A percentile compares a stretch with the other conserved stretches of the same genome.
Conservation (phyloP, 768 basidiomycete genomes). For the Lanmaoa rubissima region DNA sequence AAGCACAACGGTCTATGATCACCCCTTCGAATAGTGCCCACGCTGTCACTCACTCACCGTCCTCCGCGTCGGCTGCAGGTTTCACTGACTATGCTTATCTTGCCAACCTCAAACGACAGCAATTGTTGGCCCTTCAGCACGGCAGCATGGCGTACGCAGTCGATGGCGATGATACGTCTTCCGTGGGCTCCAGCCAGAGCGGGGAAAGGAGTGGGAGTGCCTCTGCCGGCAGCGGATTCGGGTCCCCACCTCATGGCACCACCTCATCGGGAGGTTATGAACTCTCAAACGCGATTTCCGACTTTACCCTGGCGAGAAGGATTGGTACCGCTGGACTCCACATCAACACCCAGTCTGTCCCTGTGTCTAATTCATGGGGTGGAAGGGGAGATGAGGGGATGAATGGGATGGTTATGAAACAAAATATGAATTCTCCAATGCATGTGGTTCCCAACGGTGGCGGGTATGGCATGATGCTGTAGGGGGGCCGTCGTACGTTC, state of each 20-base stretch:
- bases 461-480: slow-evolving; percentile 42
- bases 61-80: slow-evolving; percentile 12
- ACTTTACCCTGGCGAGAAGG: slow-evolving; percentile 27
- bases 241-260: slow-evolving; percentile 31
- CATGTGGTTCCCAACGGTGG: slow-evolving; percentile 38
- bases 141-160: slow-evolving; percentile 23
- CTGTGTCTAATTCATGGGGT: slow-evolving; percentile 25
- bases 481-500: slow-evolving; percentile 11
- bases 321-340: slow-evolving; percentile 22
- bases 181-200: slow-evolving; percentile 36
- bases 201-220: slow-evolving; percentile 38
- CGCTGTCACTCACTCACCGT: slow-evolving; percentile 22
- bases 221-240: slow-evolving; percentile 33
- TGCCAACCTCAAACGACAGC: slow-evolving; percentile 27
- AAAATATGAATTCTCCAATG: slow-evolving; percentile 36
- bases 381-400: slow-evolving; percentile 31
- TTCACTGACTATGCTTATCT: slow-evolving; percentile 25
- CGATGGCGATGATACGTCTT: slow-evolving; percentile 40
- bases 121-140: slow-evolving; percentile 33
- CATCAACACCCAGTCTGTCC: slow-evolving; percentile 16
- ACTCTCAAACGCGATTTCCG: slow-evolving; percentile 30
- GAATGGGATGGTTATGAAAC: slow-evolving; percentile 36
- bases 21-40: slow-evolving; percentile 45
- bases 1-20: slow-evolving; percentile 38
- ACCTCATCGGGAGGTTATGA: slow-evolving; percentile 36